Conservation (phyloP, 176 grass and related monocot species). For the Oryza coarctata region DNA sequence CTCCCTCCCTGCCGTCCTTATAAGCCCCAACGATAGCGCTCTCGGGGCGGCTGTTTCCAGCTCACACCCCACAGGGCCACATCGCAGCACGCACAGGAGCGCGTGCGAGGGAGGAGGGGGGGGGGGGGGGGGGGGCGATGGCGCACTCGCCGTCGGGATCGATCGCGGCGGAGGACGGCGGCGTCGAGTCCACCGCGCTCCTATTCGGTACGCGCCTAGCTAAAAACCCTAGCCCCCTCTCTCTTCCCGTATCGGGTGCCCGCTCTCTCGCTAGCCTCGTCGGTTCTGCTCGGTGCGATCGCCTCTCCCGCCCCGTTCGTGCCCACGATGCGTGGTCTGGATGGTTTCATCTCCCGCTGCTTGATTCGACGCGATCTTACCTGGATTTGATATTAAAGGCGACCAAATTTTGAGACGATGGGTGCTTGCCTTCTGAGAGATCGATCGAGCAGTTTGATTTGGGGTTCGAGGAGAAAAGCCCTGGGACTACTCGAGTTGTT, state of each 20-base stretch:
- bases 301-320: background rate
- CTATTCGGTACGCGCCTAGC: conserved; percentile 32
- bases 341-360: background rate
- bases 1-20: no score
- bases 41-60: no score
- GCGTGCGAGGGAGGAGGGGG: background rate
- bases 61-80: no score
- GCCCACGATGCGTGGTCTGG: background rate
- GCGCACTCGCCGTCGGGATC: conserved; percentile 40
- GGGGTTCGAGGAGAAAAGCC: background rate
- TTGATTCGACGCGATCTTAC: background rate
- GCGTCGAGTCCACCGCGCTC: conserved; percentile 42
- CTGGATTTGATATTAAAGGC: background rate
- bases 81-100: no score
- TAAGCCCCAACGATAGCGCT: no score
- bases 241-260: background rate
- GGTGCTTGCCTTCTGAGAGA: background rate
- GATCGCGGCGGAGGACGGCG: conserved; percentile 26
- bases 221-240: conserved; percentile 8
- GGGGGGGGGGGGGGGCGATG: conserved; percentile 9
- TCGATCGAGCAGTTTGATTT: background rate
- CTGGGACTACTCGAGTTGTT: background rate
- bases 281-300: background rate
- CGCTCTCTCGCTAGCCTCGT: background rate
- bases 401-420: background rate